A percentile compares a stretch with the other conserved stretches of the same genome.
phyloP scores from a whole-genome alignment of 768 basidiomycete species.

The Harrya chromipes region DNA sequence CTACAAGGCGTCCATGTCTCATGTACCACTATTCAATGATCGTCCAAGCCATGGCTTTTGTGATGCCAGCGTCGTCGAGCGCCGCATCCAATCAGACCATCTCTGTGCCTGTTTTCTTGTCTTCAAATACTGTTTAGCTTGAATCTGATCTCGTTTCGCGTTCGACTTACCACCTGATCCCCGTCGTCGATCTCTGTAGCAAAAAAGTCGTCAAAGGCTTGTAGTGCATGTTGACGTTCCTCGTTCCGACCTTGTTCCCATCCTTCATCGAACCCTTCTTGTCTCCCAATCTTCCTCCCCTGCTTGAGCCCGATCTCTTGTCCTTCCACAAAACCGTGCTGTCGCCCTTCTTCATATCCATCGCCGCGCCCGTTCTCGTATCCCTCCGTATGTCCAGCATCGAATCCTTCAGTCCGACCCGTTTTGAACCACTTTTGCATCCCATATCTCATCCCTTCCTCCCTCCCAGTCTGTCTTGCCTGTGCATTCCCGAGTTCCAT shows the following conservation, averaged over 20 bases:
- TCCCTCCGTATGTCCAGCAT: constrained; percentile 46
- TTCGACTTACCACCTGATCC: constrained; percentile 23
- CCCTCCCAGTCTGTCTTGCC: constrained; percentile 39
- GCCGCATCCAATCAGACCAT: constrained; percentile 31
- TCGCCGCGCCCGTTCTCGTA: constrained; percentile 42
- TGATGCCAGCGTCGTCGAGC: constrained; percentile 2
- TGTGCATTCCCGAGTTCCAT: constrained; percentile 43
- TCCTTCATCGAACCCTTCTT: constrained; percentile 35
- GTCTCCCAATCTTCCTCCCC: constrained; percentile 30
- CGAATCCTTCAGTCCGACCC: constrained; percentile 44
- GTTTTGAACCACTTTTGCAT: constrained; percentile 44
- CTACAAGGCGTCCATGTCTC: background rate
- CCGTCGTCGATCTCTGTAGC: constrained; percentile 39
- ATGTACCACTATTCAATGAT: constrained; percentile 7
- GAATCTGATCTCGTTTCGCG: background rate
- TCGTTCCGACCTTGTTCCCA: constrained; percentile 40
- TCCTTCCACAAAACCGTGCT: constrained; percentile 38
- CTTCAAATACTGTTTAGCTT: constrained; percentile 18
- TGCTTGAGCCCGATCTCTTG: constrained; percentile 33
- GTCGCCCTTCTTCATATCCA: constrained; percentile 41
- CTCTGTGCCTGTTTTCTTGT: constrained; percentile 20
- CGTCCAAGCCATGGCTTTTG: constrained; percentile 24
- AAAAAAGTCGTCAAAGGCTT: constrained; percentile 58
- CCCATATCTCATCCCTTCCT: constrained; percentile 41
- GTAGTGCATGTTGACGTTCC: constrained; percentile 51